Percentiles rank a stretch among this genome's conserved stretches.
These are phyloP conservation scores for Colletotrichum tanaceti DNA, from an alignment of 2,329 filamentous ascomycete species.

Conservation along the genomic window DNA sequence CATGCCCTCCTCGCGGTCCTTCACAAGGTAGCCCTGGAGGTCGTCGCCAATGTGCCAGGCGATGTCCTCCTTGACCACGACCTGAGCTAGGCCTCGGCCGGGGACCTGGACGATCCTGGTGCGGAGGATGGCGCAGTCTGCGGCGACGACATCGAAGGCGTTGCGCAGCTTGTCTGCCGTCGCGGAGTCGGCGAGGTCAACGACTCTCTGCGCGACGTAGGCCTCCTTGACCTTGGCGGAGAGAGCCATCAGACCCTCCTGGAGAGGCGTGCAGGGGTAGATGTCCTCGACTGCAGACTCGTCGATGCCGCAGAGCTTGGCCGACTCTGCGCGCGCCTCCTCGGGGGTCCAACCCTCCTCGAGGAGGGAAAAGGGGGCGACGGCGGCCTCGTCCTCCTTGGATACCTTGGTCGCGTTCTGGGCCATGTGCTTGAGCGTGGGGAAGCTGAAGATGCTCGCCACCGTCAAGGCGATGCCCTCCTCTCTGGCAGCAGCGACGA, in stretches of 20 bases:
- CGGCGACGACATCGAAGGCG: slow-evolving; percentile 56
- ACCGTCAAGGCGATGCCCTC: slow-evolving; percentile 56
- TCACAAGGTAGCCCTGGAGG: slow-evolving; percentile 54
- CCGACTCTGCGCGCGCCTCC: slow-evolving; percentile 52
- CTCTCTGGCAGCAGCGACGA: slow-evolving; percentile 57
- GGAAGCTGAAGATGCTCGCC: slow-evolving; percentile 58
- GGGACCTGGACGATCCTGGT: slow-evolving; percentile 62
- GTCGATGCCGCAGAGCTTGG: slow-evolving; percentile 54
- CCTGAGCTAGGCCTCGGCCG: slow-evolving; percentile 58
- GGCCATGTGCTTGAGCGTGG: slow-evolving; percentile 59
- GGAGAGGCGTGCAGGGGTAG: slow-evolving; percentile 66
- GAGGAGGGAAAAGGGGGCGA: slow-evolving; percentile 55
- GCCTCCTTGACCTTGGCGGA: slow-evolving; percentile 62
- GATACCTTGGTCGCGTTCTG: slow-evolving; percentile 46
- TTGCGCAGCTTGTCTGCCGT: slow-evolving; percentile 53
- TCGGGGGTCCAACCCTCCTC: slow-evolving; percentile 49
- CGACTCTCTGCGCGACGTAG: slow-evolving; percentile 64
- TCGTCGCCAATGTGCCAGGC: slow-evolving; percentile 49
- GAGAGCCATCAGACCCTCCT: slow-evolving; percentile 66
- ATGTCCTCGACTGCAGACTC: slow-evolving; percentile 58
- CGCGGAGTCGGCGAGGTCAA: slow-evolving; percentile 53
- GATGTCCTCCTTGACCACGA: slow-evolving; percentile 56
- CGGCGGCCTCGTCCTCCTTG: slow-evolving; percentile 37
- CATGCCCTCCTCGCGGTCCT: slow-evolving; percentile 55
- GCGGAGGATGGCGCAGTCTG: slow-evolving; percentile 57